Conservation (phyloP, 768 basidiomycete species). For the Naganishia vaughanmartiniae region DNA sequence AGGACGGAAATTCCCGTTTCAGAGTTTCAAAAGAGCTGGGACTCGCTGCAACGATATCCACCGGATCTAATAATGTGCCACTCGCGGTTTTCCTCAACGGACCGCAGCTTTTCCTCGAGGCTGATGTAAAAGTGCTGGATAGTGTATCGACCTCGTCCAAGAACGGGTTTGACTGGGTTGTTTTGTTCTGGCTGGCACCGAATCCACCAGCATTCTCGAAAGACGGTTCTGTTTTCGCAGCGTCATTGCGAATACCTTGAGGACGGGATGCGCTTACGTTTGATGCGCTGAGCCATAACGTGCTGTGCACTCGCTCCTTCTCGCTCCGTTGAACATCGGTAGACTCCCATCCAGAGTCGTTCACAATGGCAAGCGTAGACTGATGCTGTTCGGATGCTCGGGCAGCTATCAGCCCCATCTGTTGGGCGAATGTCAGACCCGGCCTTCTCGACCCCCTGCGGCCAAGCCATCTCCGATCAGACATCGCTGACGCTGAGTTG, state of each 20-base stretch:
- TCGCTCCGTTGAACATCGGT: background rate
- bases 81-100: constrained; percentile 1
- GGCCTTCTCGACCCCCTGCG: constrained; percentile 18
- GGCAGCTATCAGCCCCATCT: constrained; percentile 27
- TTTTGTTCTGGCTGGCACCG: background rate
- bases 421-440: constrained; percentile 32
- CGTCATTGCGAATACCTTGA: background rate
- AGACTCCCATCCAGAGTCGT: background rate
- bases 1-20: background rate
- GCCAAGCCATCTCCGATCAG: constrained; percentile 6
- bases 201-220: background rate
- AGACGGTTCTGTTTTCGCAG: background rate
- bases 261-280: background rate
- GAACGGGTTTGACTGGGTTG: constrained; percentile 23
- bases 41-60: constrained; percentile 1
- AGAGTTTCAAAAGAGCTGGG: background rate
- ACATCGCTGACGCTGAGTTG: no score
- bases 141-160: background rate
- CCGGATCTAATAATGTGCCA: constrained; percentile 6
- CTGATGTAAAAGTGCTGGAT: background rate
- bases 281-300: background rate
- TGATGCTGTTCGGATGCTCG: constrained; percentile 6
- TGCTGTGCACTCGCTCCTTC: background rate
- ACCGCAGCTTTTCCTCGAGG: background rate
- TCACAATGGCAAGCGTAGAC: background rate